Conservation (phyloP, 306 rosid species). For the Rubus idaeus region DNA sequence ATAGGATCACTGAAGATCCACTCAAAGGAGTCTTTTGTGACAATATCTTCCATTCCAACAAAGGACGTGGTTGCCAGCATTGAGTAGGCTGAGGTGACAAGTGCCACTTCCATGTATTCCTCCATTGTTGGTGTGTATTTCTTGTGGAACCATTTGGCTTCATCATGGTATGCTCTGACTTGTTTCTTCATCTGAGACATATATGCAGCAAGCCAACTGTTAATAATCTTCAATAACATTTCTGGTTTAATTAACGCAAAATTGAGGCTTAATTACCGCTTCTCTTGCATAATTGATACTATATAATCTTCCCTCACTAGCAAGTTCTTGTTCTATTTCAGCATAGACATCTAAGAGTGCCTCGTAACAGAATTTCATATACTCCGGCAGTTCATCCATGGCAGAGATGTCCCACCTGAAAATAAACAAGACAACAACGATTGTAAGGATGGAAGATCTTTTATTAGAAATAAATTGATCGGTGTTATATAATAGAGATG, state of each 20-base stretch:
- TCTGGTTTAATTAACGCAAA: no score
- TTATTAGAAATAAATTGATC: neutral
- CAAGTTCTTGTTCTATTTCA: constrained; percentile 22
- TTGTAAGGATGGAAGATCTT: neutral
- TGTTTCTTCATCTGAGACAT: constrained; percentile 21
- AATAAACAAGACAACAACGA: neutral
- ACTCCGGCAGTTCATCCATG: constrained; percentile 6
- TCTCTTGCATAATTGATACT: constrained; percentile 13
- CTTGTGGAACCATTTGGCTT: constrained; percentile 39
- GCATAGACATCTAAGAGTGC: constrained; percentile 11
- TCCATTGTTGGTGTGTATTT: constrained; percentile 37
- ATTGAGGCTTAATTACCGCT: constrained; percentile 1
- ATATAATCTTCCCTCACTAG: constrained; percentile 15
- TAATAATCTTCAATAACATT: neutral
- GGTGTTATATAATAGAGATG: neutral
- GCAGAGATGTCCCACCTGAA: constrained; percentile 19
- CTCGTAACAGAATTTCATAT: constrained; percentile 18
- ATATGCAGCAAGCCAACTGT: no score
- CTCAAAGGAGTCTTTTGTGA: constrained; percentile 31
- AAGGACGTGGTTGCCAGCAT: constrained; percentile 22
- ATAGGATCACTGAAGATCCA: constrained; percentile 35
- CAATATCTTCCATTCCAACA: constrained; percentile 31
- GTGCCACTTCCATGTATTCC: constrained; percentile 23
- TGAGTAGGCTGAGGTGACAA: neutral
- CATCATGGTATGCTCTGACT: constrained; percentile 28